Base-by-base conservation (phyloP, 2,329 filamentous ascomycete species). In the Apiospora koreana region DNA sequence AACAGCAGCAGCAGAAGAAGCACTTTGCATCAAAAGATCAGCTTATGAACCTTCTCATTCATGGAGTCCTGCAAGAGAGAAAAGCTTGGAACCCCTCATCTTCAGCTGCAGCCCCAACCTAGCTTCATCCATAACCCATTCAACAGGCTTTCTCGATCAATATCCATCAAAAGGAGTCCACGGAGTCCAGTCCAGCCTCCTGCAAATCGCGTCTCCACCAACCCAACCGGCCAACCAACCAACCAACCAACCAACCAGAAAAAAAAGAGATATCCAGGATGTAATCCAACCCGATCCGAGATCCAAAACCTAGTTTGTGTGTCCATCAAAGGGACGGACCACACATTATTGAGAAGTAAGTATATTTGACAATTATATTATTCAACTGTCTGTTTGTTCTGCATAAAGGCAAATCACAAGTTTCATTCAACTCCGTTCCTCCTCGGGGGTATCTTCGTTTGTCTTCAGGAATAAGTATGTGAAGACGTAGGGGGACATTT, bases 131-230 rank as follows among this genome's bases (percentile, higher is more conserved):
- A 21, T 21, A 31, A 31, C 28, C 28, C 50, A 35, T 35, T 8
- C 50, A 58, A 21, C 50, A 21, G 50, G 48, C 50, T 31, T 21
- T 18, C 25, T n/a, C n/a, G n/a, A 25, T 31, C n/a, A 31, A n/a
- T 8, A 31, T 31, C 50, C 54, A 38, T 38, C 31, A 21, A 38
- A 38, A 18, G 14, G 41, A 43, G 41, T 43, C 41, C 41, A 43
- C 41, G 41, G 31, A 38, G 54, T 62, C 54, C 54, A 38, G 54
- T 62, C 54, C 54, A 62, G 54, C 54, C 54, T 62, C 54, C 54
- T 62, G 54, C 54, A 62, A 62, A 62, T 62, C 54, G 54, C 54
- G 54, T 62, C 54, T 62, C 54, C 54, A 62, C 50, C 50, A 54
- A n/a, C 43, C 50, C 50, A 54, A n/a, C 43, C 46, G 25, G 14